Evolutionary conservation across 2,329 filamentous ascomycete genomes (phyloP).

Genomic region (Fusarium longipes): DNA sequence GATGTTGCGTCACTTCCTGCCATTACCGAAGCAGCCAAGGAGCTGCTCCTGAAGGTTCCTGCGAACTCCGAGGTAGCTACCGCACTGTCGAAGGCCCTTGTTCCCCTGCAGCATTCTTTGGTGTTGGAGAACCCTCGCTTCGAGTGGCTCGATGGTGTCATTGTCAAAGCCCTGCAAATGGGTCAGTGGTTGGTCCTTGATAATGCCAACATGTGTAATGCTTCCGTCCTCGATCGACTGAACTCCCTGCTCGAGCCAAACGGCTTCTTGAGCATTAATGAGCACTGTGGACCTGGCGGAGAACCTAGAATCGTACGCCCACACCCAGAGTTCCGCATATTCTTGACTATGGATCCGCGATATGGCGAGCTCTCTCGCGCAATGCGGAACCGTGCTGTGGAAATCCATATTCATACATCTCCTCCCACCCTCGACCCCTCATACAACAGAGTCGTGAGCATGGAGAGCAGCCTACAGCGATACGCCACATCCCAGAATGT

Average conservation of each 20-base stretch:
- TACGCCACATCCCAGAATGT: slow-evolving; percentile 55
- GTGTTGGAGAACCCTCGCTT: slow-evolving; percentile 81
- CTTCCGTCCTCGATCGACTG: slow-evolving; percentile 91
- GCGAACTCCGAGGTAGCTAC: slow-evolving; percentile 58
- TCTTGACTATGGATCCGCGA: slow-evolving; percentile 90
- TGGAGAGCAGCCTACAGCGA: slow-evolving; percentile 63
- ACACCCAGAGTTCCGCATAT: slow-evolving; percentile 89
- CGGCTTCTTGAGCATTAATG: slow-evolving; percentile 89
- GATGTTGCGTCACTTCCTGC: slow-evolving; percentile 53
- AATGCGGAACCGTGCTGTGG: slow-evolving; percentile 94
- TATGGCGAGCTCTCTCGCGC: slow-evolving; percentile 95
- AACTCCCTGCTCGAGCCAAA: slow-evolving; percentile 95
- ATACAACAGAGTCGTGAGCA: slow-evolving; percentile 55
- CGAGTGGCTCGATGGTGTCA: slow-evolving; percentile 94
- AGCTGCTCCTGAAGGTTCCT: slow-evolving; percentile 56
- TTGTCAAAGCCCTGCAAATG: slow-evolving; percentile 85
- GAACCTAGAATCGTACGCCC: slow-evolving; percentile 82
- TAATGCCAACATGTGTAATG: slow-evolving; percentile 96
- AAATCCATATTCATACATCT: slow-evolving; percentile 77
- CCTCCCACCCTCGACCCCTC: slow-evolving; percentile 50
- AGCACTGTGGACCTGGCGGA: slow-evolving; percentile 86
- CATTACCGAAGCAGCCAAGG: slow-evolving; percentile 54
- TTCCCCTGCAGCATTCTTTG: slow-evolving; percentile 63
- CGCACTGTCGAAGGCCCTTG: slow-evolving; percentile 61
- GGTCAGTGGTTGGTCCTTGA: slow-evolving; percentile 95